Evolutionary conservation across 1,284 basidiomycete genomes (phyloP), one percentile per base, ranked within the genome.

Genomic region (Leccinum griseonigrum): DNA sequence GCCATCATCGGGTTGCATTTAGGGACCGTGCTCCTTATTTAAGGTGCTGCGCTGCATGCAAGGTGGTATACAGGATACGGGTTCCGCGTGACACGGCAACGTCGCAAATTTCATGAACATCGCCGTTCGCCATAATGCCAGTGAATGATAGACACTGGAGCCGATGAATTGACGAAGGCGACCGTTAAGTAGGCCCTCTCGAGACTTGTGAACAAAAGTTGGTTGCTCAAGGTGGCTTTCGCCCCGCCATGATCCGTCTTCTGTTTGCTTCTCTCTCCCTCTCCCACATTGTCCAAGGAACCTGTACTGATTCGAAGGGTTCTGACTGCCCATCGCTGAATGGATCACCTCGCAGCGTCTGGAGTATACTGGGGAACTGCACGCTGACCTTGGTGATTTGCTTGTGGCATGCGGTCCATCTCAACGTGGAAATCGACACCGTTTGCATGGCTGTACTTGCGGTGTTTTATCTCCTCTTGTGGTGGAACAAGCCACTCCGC

Each of bases 181-280:
- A 46, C 43, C 43, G 32, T 54, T 22, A 56, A 28, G 38, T n/a
- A n/a, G 43, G n/a, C n/a, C 43, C 43, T 18, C 6, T 46, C 43
- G 11, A 46, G 18, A 6, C 43, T 13, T 9, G 43, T 13, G 18
- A 46, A 73, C 64, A 46, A 43, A 43, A 43, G 0, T 9, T 18
- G 10, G 0, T 9, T 18, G 10, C 1, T 6, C 43, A 3, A 18
- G 40, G 16, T 43, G 40, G 40, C 43, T 22, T 46, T 46, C 43
- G 11, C 43, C 18, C 8, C 26, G 26, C 48, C 1, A 51, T 51
- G 48, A 28, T 28, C 48, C 26, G 14, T 28, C 26, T 51, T 26
- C 0, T 51, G 14, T 28, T 51, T 28, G 26, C 26, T 28, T 16
- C 28, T 8, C 4, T 50, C 22, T 51, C 9, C 0, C 48, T 28